These are phyloP conservation scores for Stachybotrys elegans DNA, from an alignment of 2,329 filamentous ascomycete species.

Conservation along the genomic window DNA sequence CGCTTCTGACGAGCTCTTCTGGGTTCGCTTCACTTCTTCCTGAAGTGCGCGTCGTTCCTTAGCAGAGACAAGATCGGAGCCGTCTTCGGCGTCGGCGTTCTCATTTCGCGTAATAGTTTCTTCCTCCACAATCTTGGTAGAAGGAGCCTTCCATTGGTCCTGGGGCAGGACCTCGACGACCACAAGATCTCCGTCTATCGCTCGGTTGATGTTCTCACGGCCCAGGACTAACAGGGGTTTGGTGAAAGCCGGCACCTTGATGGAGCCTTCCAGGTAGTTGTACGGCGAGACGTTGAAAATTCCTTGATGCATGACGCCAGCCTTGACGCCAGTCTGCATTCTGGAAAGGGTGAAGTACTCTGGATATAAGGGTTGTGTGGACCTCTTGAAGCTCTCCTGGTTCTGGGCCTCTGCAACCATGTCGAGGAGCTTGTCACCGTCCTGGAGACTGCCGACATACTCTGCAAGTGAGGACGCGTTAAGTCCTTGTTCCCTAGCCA, in stretches of 20 bases:
- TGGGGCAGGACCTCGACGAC: conserved; percentile 90
- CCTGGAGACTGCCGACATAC: conserved; percentile 80
- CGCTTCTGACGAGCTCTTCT: conserved; percentile 70
- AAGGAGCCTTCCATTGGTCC: conserved; percentile 95
- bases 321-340: conserved; percentile 90
- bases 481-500: conserved; percentile 73
- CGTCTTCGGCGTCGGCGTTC: conserved; percentile 79
- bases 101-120: conserved; percentile 89
- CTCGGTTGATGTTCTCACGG: conserved; percentile 91
- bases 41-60: conserved; percentile 82
- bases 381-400: conserved; percentile 57
- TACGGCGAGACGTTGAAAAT: conserved; percentile 95
- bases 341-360: conserved; percentile 87
- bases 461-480: conserved; percentile 62
- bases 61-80: conserved; percentile 75
- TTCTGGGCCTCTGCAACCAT: conserved; percentile 84
- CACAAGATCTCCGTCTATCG: conserved; percentile 86
- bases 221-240: conserved; percentile 84
- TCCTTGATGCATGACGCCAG: conserved; percentile 85
- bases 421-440: conserved; percentile 80
- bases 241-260: conserved; percentile 85
- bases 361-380: conserved; percentile 70
- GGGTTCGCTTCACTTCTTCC: conserved; percentile 83
- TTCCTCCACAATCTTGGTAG: conserved; percentile 93
- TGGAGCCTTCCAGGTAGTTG: conserved; percentile 93